Conservation (phyloP, 306 rosid species). For the Pyrus betulifolia region DNA sequence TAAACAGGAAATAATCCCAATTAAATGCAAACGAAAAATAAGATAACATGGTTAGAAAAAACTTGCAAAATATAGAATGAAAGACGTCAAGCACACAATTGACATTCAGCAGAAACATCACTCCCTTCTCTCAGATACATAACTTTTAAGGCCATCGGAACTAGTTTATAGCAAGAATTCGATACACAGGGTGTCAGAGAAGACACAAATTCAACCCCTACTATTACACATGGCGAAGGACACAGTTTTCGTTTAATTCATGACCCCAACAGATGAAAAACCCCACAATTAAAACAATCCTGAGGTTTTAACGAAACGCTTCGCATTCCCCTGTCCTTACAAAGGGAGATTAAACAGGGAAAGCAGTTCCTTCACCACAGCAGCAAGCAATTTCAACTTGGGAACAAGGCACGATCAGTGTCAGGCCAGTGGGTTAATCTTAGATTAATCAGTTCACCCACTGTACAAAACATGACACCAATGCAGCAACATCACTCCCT, state of each 20-base stretch:
- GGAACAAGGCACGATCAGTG: background rate
- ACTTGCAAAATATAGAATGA: background rate
- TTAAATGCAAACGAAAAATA: background rate
- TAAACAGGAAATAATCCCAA: conserved; percentile 1
- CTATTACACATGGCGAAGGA: background rate
- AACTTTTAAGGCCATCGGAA: background rate
- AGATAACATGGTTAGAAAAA: background rate
- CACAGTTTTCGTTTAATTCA: background rate
- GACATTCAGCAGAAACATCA: background rate
- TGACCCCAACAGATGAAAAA: background rate
- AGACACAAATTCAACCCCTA: background rate
- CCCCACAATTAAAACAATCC: background rate
- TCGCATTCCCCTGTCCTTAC: background rate
- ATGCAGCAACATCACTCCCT: background rate
- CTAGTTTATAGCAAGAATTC: background rate
- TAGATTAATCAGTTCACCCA: background rate
- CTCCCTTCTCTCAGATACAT: too few relatives aligned
- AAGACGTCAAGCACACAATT: background rate
- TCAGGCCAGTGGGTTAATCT: background rate
- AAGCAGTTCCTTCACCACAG: background rate
- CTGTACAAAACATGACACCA: background rate
- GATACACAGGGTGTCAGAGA: background rate
- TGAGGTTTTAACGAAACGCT: background rate
- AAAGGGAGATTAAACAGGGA: background rate
- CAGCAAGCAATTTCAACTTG: background rate